These are phyloP conservation scores for Delonix regia DNA, from an alignment of 306 rosid genomes.

Conservation along the genomic window DNA sequence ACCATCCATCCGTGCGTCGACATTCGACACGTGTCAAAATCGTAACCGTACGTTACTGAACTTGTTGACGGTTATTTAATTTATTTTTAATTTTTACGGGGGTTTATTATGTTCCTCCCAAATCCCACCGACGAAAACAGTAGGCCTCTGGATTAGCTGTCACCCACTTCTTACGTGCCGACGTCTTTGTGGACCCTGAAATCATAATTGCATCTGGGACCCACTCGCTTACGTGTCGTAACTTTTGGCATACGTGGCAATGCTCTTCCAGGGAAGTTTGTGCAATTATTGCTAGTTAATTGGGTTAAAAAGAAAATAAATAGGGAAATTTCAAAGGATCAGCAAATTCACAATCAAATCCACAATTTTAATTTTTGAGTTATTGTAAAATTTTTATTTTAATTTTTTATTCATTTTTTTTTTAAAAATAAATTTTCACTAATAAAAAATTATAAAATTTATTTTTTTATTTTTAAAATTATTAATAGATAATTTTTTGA, in stretches of 20 bases:
- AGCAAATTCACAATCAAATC: no score
- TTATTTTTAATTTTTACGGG: neutral
- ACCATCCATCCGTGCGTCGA: neutral
- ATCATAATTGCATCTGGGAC: conserved; percentile 6
- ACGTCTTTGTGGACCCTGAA: neutral
- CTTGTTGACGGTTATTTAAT: no score
- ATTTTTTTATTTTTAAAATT: no score
- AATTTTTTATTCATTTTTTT: no score
- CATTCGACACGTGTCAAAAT: neutral
- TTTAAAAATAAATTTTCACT: no score
- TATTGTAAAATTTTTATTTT: no score
- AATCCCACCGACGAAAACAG: conserved; percentile 45
- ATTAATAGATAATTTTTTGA: no score
- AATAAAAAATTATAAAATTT: no score
- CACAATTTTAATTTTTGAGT: no score
- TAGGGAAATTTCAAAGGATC: neutral
- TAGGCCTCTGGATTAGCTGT: conserved; percentile 25
- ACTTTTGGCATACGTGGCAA: conserved; percentile 23
- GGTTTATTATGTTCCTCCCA: neutral
- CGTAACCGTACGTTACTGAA: neutral
- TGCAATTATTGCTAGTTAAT: neutral
- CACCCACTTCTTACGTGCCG: conserved; percentile 2
- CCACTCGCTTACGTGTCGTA: conserved; percentile 18
- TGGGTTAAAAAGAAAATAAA: neutral
- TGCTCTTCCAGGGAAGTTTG: neutral